phyloP scores from a whole-genome alignment of 257 asterid genomes.

The Solanum ossicruentum region DNA sequence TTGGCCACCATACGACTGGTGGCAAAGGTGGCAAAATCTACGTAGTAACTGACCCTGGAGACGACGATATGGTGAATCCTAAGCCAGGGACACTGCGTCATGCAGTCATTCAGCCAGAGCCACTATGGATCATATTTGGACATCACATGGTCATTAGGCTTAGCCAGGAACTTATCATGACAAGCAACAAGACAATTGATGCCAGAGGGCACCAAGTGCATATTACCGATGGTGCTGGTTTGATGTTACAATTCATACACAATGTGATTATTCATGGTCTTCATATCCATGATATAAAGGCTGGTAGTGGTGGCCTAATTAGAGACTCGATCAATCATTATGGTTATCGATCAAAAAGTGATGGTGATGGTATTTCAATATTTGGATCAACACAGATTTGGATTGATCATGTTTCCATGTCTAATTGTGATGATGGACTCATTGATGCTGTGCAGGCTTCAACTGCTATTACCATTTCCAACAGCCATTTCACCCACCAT shows the following conservation, averaged over 20 bases:
- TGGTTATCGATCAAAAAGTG: constrained; percentile 13
- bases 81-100: constrained; percentile 21
- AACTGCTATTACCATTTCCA: constrained; percentile 25
- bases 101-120: constrained; percentile 12
- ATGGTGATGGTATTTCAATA: constrained; percentile 25
- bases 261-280: constrained; percentile 18
- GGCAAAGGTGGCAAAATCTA: constrained; percentile 19
- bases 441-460: constrained; percentile 15
- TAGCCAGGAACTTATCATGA: constrained; percentile 12
- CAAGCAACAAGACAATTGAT: constrained; percentile 21
- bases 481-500: constrained; percentile 21
- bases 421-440: constrained; percentile 21
- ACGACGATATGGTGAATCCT: constrained; percentile 9
- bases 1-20: constrained; percentile 18
- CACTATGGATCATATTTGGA: constrained; percentile 17
- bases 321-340: constrained; percentile 15
- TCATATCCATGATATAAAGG: constrained; percentile 8
- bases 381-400: constrained; percentile 18
- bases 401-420: constrained; percentile 28
- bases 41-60: constrained; percentile 9
- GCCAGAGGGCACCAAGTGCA: constrained; percentile 19
- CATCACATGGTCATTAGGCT: constrained; percentile 17
- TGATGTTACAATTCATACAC: constrained; percentile 13
- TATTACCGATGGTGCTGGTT: constrained; percentile 10
- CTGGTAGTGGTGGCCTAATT: constrained; percentile 12